Percentiles rank a stretch among this genome's conserved stretches.
Conservation (phyloP, 805 yeast genomes). For the Candida incommunis region DNA sequence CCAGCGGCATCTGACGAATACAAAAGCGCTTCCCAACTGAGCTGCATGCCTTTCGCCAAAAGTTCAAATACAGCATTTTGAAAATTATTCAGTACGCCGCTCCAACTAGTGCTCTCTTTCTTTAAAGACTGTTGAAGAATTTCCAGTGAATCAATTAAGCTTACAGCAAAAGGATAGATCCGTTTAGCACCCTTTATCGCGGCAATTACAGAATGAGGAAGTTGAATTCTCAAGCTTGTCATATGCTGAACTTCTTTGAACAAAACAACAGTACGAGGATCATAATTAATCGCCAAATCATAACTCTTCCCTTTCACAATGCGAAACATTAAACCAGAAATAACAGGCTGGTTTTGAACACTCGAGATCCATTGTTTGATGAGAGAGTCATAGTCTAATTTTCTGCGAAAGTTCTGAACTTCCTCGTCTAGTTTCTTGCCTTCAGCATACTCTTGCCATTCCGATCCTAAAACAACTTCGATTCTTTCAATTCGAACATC, state of each 20-base stretch:
- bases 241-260: conserved; percentile 43
- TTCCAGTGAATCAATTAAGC: conserved; percentile 20
- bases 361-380: conserved; percentile 37
- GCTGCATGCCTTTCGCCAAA: conserved; percentile 23
- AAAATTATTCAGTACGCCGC: conserved; percentile 24
- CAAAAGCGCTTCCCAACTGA: conserved; percentile 41
- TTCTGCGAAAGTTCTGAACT: conserved; percentile 29
- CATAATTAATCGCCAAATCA: conserved; percentile 37
- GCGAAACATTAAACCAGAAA: conserved; percentile 22
- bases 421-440: conserved; percentile 50
- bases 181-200: conserved; percentile 36
- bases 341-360: conserved; percentile 11
- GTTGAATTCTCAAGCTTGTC: conserved; percentile 33
- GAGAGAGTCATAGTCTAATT: conserved; percentile 28
- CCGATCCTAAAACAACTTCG: conserved; percentile 39
- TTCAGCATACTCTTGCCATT: conserved; percentile 49
- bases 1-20: conserved; percentile 31
- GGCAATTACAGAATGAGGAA: conserved; percentile 39
- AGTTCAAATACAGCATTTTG: conserved; percentile 21
- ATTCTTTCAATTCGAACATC: conserved; percentile 29
- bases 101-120: not conserved
- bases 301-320: conserved; percentile 21
- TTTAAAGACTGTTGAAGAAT: not conserved
- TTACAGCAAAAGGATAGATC: conserved; percentile 43
- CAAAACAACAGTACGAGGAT: conserved; percentile 26